These are phyloP conservation scores for Tulasnella calospora DNA, from an alignment of 768 basidiomycete species.

Conservation along the genomic window DNA sequence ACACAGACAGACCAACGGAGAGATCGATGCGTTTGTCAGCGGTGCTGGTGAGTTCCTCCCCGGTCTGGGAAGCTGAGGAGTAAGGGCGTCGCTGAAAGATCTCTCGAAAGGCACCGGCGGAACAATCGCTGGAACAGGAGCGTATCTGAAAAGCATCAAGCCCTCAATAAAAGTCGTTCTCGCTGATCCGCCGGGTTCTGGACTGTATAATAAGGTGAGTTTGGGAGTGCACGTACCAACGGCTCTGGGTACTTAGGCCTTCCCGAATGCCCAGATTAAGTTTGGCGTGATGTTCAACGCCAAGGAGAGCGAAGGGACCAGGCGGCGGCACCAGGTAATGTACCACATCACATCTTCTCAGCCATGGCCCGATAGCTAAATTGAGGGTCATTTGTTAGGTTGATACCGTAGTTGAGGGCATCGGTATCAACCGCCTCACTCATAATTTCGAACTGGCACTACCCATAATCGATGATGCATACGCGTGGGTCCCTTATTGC, in stretches of 20 bases:
- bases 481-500: slow-evolving; percentile 50
- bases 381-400: slow-evolving; percentile 46
- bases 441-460: slow-evolving; percentile 83
- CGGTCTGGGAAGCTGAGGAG: not conserved
- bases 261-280: slow-evolving; percentile 52
- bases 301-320: slow-evolving; percentile 91
- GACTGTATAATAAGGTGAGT: slow-evolving; percentile 83
- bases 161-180: slow-evolving; percentile 64
- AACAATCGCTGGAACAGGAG: slow-evolving; percentile 81
- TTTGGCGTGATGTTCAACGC: slow-evolving; percentile 91
- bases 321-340: slow-evolving; percentile 68
- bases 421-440: slow-evolving; percentile 90
- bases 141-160: slow-evolving; percentile 71
- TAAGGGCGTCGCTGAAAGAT: not conserved
- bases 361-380: not conserved
- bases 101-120: slow-evolving; percentile 79
- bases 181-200: slow-evolving; percentile 90
- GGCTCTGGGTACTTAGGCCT: not conserved
- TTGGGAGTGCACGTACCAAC: not conserved
- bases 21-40: slow-evolving; percentile 76
- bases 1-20: slow-evolving; percentile 84
- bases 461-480: slow-evolving; percentile 82
- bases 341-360: not conserved
- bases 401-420: slow-evolving; percentile 92
- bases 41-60: slow-evolving; percentile 64